Evolutionary conservation across 139 green algal species (phyloP).

Genomic region (Limnomonas spitsbergensis): DNA sequence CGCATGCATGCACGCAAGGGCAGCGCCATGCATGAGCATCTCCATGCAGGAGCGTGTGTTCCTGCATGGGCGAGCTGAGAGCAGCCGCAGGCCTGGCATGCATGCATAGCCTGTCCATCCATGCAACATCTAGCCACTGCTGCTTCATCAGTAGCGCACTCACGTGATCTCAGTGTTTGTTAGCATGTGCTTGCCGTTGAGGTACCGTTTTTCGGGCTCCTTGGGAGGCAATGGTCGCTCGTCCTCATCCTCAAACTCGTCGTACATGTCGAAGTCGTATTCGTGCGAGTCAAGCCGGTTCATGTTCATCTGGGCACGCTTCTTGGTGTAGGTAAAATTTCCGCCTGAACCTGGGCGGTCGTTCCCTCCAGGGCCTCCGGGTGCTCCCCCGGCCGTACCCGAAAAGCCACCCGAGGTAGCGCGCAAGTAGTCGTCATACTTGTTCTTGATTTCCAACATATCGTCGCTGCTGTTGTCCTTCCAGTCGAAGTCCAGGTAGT

Average conservation of each 20-base stretch:
- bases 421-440: slow-evolving; percentile 6
- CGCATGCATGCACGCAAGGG: too few species aligned
- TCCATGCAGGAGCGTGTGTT: too few species aligned
- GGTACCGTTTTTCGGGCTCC: neutral
- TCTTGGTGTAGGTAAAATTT: neutral
- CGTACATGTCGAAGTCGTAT: neutral
- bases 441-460: neutral
- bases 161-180: slow-evolving; percentile 15
- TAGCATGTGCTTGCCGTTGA: slow-evolving; percentile 16
- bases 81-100: too few species aligned
- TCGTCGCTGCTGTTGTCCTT: neutral
- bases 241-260: slow-evolving; percentile 11
- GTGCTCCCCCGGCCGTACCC: neutral
- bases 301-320: neutral
- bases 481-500: slow-evolving; percentile 16
- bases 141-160: neutral
- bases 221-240: neutral
- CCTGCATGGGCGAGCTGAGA: too few species aligned
- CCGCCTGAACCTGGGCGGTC: neutral
- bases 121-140: too few species aligned
- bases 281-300: neutral
- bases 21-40: too few species aligned
- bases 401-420: neutral
- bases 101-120: too few species aligned
- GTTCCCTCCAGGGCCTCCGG: neutral